Evolutionary conservation across 441 rosid species (phyloP).

Genomic region (Iberis amara): DNA sequence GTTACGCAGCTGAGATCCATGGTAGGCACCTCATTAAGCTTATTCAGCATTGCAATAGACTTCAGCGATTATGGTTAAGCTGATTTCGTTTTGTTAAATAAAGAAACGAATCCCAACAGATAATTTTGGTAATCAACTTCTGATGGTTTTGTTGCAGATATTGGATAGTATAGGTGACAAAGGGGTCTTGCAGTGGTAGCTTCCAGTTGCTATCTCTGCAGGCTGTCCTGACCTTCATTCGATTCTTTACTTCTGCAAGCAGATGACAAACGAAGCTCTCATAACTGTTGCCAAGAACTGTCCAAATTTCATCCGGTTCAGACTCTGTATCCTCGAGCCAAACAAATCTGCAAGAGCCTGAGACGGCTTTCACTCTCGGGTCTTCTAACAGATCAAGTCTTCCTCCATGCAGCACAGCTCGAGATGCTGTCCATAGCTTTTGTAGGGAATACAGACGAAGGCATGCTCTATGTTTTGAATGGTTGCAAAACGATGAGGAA

Average conservation of each 20-base stretch:
- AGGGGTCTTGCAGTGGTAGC: slow-evolving; percentile 89
- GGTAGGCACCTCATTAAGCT: slow-evolving; percentile 59
- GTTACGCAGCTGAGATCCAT: slow-evolving; percentile 72
- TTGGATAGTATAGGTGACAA: slow-evolving; percentile 83
- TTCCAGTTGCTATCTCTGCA: slow-evolving; percentile 60
- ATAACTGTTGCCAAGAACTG: slow-evolving; percentile 73
- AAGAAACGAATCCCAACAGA: no score
- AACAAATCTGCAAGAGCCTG: slow-evolving; percentile 55
- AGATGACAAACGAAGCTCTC: slow-evolving; percentile 90
- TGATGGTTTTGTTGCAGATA: no score
- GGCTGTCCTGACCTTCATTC: slow-evolving; percentile 87
- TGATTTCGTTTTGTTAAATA: no score
- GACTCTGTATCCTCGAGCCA: slow-evolving; percentile 80
- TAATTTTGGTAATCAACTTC: no score
- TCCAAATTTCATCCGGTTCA: slow-evolving; percentile 70
- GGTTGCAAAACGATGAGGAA: slow-evolving; percentile 85
- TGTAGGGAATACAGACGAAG: slow-evolving; percentile 76
- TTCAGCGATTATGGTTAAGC: slow-evolving; percentile 84
- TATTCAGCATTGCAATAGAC: slow-evolving; percentile 55
- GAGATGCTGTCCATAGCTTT: slow-evolving; percentile 96
- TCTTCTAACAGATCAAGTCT: slow-evolving; percentile 69
- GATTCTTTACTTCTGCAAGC: slow-evolving; percentile 83
- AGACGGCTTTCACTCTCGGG: slow-evolving; percentile 73
- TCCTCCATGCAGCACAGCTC: slow-evolving; percentile 68
- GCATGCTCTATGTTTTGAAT: slow-evolving; percentile 69